Evolutionary conservation across 2,329 filamentous ascomycete genomes (phyloP).

Genomic region (Arthroderma uncinatum): DNA sequence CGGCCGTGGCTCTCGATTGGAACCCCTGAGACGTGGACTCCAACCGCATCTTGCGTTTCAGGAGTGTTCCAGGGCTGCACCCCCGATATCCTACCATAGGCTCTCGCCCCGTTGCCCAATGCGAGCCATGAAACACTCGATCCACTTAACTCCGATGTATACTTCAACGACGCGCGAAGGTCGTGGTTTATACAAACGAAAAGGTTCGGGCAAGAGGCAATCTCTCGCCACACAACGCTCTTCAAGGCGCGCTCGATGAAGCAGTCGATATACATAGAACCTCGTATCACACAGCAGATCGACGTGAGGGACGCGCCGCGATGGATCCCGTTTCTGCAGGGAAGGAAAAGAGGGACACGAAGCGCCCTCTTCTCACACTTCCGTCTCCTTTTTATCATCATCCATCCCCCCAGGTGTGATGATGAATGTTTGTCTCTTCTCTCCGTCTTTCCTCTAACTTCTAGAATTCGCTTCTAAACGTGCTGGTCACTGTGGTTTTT

Average conservation of each 20-base stretch:
- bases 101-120: neutral
- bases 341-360: constrained; percentile 1
- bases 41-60: neutral
- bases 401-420: neutral
- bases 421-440: neutral
- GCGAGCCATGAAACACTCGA: neutral
- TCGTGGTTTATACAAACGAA: neutral
- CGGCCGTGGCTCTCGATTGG: neutral
- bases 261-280: neutral
- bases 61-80: neutral
- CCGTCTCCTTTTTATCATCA: neutral
- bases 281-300: neutral
- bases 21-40: neutral
- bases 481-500: neutral
- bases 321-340: neutral
- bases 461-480: neutral
- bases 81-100: neutral
- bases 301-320: neutral
- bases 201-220: neutral
- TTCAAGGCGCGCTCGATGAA: neutral
- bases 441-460: neutral
- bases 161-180: neutral
- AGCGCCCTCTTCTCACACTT: neutral
- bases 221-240: neutral
- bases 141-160: neutral